Evolutionary conservation across 345 rosid species (phyloP).

Genomic region (Mallotus nudiflorus): DNA sequence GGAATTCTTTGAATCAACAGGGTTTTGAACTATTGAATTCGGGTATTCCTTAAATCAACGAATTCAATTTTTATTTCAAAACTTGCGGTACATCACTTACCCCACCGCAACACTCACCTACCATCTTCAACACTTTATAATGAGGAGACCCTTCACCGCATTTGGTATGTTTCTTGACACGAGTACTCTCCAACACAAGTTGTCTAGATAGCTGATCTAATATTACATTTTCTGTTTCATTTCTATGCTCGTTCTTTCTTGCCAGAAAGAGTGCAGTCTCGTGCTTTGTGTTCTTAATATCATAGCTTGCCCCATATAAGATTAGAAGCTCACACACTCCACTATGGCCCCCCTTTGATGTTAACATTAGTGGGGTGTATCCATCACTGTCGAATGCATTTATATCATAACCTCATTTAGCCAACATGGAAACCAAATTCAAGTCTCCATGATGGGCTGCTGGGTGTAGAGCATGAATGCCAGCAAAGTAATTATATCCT

Average conservation of each 20-base stretch:
- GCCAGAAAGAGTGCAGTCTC: conserved; percentile 66
- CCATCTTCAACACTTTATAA: conserved; percentile 55
- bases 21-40: no score
- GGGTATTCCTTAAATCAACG: no score
- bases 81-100: no score
- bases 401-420: conserved; percentile 62
- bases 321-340: conserved; percentile 58
- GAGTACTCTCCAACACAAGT: conserved; percentile 49
- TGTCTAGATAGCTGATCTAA: conserved; percentile 65
- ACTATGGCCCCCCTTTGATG: conserved; percentile 75
- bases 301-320: conserved; percentile 59
- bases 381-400: conserved; percentile 67
- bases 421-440: conserved; percentile 47
- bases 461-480: conserved; percentile 79
- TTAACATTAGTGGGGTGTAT: conserved; percentile 91
- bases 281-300: conserved; percentile 47
- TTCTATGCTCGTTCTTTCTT: conserved; percentile 24
- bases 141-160: conserved; percentile 80
- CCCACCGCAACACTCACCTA: conserved; percentile 69
- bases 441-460: conserved; percentile 84
- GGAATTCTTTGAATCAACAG: no score
- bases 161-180: conserved; percentile 76
- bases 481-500: conserved; percentile 47
- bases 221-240: conserved; percentile 52
- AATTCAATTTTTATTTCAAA: no score